phyloP scores from a whole-genome alignment of 768 basidiomycete species.

The Phlebiopsis gigantea region DNA sequence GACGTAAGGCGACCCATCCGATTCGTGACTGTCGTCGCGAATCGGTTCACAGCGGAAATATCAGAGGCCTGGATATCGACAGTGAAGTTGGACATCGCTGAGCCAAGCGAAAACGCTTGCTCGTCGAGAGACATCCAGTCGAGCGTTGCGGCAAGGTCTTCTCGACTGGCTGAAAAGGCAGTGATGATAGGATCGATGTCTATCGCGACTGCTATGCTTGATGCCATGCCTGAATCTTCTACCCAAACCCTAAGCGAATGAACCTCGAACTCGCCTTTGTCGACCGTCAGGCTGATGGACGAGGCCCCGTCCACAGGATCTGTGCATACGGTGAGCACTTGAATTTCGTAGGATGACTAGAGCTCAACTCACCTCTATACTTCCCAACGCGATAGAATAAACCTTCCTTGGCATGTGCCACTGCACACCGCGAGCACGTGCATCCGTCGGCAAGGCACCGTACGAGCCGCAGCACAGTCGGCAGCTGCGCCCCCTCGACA shows the following conservation, averaged over 20 bases:
- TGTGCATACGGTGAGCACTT: background rate
- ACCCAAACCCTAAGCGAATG: background rate
- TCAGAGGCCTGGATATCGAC: background rate
- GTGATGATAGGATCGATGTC: background rate
- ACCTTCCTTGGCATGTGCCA: background rate
- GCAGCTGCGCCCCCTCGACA: background rate
- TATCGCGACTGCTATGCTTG: background rate
- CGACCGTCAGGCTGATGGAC: background rate
- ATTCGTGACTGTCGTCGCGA: background rate
- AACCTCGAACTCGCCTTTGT: background rate
- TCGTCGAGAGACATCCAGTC: background rate
- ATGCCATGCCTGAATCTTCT: background rate
- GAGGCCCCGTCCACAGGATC: background rate
- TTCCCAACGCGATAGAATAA: background rate
- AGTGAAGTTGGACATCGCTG: background rate
- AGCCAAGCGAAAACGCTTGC: background rate
- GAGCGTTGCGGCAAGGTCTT: background rate
- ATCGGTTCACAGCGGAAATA: background rate
- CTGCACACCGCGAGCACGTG: background rate
- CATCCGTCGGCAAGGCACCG: background rate
- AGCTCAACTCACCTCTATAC: background rate
- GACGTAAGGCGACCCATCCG: background rate
- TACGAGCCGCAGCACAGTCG: background rate
- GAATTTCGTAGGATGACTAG: background rate
- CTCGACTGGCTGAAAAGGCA: background rate